Evolutionary conservation across 306 rosid genomes (phyloP).

Genomic region (Quercus wislizeni): DNA sequence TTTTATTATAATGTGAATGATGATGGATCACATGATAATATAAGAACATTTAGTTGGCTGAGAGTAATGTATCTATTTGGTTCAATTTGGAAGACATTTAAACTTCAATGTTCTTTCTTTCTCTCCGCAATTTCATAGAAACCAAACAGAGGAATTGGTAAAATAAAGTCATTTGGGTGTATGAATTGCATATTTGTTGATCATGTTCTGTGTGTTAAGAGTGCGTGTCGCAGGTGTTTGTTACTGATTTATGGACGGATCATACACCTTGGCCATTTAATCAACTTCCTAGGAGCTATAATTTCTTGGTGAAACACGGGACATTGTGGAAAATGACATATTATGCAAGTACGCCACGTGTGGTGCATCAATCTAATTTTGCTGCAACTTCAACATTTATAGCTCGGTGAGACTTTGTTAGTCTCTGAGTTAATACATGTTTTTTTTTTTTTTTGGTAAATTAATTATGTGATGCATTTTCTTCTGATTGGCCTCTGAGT

Average conservation of each 20-base stretch:
- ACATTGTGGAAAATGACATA: conserved; percentile 88
- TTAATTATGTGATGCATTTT: background rate
- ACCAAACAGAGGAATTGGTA: background rate
- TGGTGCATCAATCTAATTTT: conserved; percentile 87
- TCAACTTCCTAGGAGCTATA: conserved; percentile 95
- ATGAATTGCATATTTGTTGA: conserved; percentile 9
- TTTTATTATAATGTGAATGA: too few species aligned
- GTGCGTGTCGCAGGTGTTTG: conserved; percentile 65
- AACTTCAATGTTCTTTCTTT: background rate
- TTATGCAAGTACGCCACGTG: conserved; percentile 81
- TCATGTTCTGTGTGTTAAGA: conserved; percentile 26
- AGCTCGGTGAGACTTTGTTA: conserved; percentile 68
- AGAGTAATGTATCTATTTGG: background rate
- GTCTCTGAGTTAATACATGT: background rate
- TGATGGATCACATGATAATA: background rate
- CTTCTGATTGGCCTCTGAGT: background rate
- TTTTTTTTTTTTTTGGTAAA: background rate
- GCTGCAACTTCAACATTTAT: conserved; percentile 91
- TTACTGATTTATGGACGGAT: conserved; percentile 94
- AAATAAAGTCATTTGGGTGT: background rate
- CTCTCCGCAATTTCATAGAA: background rate
- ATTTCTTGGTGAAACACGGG: conserved; percentile 93
- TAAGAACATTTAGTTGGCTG: background rate
- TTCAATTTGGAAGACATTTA: background rate
- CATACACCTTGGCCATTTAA: conserved; percentile 99